phyloP scores from a whole-genome alignment of 352 stramenopile genomes.

The Globisporangium ultimum region DNA sequence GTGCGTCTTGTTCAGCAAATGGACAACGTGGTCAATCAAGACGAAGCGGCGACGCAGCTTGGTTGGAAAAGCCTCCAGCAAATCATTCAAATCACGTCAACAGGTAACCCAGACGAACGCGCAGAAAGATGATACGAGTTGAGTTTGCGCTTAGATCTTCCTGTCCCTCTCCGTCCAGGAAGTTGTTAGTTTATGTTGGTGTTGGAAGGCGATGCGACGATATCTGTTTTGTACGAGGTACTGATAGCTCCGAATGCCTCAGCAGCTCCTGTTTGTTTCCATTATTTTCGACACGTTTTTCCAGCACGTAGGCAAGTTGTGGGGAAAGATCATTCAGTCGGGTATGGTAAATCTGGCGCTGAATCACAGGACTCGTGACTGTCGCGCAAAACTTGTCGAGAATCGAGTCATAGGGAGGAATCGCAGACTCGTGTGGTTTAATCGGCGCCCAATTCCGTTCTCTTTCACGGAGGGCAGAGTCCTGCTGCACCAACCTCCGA shows the following conservation, averaged over 20 bases:
- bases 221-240: slow-evolving; percentile 42
- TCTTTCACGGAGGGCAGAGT: slow-evolving; percentile 21
- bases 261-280: slow-evolving; percentile 22
- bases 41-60: slow-evolving; percentile 6
- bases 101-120: not conserved
- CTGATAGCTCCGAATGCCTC: slow-evolving; percentile 36
- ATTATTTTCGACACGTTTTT: slow-evolving; percentile 67
- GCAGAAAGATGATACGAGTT: not conserved
- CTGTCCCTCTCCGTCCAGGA: not conserved
- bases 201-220: slow-evolving; percentile 13
- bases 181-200: not conserved
- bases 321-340: slow-evolving; percentile 54
- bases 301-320: slow-evolving; percentile 66
- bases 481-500: slow-evolving; percentile 23
- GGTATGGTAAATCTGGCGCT: slow-evolving; percentile 75
- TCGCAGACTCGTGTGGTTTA: slow-evolving; percentile 42
- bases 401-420: slow-evolving; percentile 73
- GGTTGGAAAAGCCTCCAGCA: slow-evolving; percentile 37
- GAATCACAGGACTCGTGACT: slow-evolving; percentile 67
- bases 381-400: slow-evolving; percentile 77
- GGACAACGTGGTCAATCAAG: slow-evolving; percentile 18
- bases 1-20: slow-evolving; percentile 48
- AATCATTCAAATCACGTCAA: slow-evolving; percentile 36
- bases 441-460: slow-evolving; percentile 58
- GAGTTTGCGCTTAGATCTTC: not conserved